Percentiles rank a stretch among this genome's conserved stretches.
phyloP scores from a whole-genome alignment of 257 asterid genomes.

The Salvia miltiorrhiza region DNA sequence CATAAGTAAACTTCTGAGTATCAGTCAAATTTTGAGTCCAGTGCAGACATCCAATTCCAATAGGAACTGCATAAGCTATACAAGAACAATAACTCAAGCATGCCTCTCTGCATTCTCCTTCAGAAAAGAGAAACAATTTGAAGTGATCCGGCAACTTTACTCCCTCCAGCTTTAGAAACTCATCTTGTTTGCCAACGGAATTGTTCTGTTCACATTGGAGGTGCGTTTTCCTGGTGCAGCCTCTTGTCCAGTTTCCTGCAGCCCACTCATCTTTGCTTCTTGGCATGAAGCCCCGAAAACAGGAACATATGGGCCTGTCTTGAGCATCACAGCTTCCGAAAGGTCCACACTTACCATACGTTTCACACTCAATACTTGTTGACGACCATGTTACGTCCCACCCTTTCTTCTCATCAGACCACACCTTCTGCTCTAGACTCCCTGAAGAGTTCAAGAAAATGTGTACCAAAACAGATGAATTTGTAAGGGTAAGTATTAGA shows the following conservation, averaged over 20 bases:
- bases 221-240: conserved; percentile 45
- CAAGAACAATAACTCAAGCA: conserved; percentile 35
- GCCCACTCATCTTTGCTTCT: conserved; percentile 37
- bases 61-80: conserved; percentile 22
- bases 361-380: conserved; percentile 32
- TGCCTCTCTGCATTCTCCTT: conserved; percentile 8
- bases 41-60: conserved; percentile 32
- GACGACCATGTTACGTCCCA: conserved; percentile 36
- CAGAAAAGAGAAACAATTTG: not conserved
- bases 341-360: conserved; percentile 56
- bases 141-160: conserved; percentile 55
- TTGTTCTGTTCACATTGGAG: conserved; percentile 37
- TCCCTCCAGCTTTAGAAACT: conserved; percentile 28
- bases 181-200: conserved; percentile 22
- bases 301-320: conserved; percentile 34
- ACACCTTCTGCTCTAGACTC: conserved; percentile 17
- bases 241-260: conserved; percentile 47
- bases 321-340: conserved; percentile 38
- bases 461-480: conserved; percentile 16
- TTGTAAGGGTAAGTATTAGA: conserved; percentile 10
- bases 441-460: conserved; percentile 20
- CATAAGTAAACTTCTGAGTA: conserved; percentile 15
- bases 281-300: conserved; percentile 50
- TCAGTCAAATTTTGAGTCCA: conserved; percentile 29
- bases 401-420: conserved; percentile 26